Evolutionary conservation across 2,329 filamentous ascomycete genomes (phyloP).

Genomic region (Claviceps sp.): DNA sequence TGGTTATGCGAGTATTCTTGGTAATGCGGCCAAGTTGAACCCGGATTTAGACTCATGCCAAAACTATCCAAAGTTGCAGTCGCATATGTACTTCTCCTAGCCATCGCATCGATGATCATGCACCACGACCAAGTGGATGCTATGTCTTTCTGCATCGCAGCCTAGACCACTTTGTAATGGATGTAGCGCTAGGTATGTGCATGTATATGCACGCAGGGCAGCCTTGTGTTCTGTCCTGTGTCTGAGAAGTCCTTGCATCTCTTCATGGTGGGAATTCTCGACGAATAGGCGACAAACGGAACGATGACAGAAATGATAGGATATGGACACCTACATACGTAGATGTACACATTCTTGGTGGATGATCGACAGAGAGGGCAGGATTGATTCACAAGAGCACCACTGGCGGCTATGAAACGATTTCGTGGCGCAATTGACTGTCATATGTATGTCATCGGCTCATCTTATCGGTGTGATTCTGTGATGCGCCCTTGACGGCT

Average conservation of each 20-base stretch:
- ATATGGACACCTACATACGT: neutral
- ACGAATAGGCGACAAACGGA: neutral
- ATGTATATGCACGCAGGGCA: neutral
- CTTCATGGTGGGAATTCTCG: neutral
- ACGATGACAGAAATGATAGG: neutral
- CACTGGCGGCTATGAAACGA: neutral
- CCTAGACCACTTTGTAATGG: neutral
- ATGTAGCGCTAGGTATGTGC: neutral
- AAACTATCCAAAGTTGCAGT: neutral
- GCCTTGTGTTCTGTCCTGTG: neutral
- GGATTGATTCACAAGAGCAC: neutral
- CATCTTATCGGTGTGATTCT: neutral
- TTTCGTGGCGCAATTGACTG: neutral
- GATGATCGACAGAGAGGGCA: too few species aligned
- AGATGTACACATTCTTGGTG: neutral
- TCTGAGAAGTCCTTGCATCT: neutral
- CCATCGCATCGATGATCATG: conserved; percentile 1
- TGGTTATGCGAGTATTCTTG: neutral
- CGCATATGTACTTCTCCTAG: neutral
- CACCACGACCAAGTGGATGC: neutral
- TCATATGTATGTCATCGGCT: neutral
- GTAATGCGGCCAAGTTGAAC: neutral
- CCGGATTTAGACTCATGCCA: neutral
- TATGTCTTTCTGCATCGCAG: neutral
- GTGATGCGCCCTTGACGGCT: neutral